Base-by-base conservation (phyloP, 225 moss, liverwort and hornwort genomes). In the Straminergon stramineum region DNA sequence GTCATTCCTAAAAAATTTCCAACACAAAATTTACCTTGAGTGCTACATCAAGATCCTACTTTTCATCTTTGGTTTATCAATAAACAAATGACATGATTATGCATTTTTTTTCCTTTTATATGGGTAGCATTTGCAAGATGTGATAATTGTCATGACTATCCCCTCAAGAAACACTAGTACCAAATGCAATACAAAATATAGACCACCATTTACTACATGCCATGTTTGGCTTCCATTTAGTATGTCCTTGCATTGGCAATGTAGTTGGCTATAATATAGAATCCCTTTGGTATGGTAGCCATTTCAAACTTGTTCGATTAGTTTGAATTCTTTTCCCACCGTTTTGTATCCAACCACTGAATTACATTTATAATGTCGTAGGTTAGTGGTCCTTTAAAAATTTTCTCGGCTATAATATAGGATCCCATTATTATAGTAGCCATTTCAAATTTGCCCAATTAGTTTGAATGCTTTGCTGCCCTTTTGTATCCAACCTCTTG, bases 1-100 rank as follows among this genome's bases (percentile, higher is more conserved):
- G 6, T 48, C 30, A 45, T 28, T 73, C 2, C 6, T 11, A 9
- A 68, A 68, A 20, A 68, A 35, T 68, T 68, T 12, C 4, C 22
- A 68, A 22, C 2, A 22, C 21, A 22, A 6, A 21, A 4, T 21
- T 22, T 6, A 35, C n/a, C 22, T 10, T 45, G 0, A 17, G 0
- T 9, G 1, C 6, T 27, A 73, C 0, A 73, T 73, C 0, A 73
- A 43, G 0, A 43, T 16, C 1, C 16, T 5, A 10, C 0, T 28
- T 74, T 74, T 22, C 5, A 45, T 74, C 28, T 6, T 75, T 48
- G 2, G 11, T 10, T 30, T 6, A 48, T 17, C 6, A 45, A 48
- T 75, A 48, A 75, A 30, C 28, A 48, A 75, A 45, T 18, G 30
- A 6, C 2, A 0, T 48, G 30, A 75, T 48, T 17, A 30, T 30